Percentiles rank a stretch among this genome's conserved stretches.
Conservation (phyloP, 306 rosid genomes). For the Pyrus bretschneideri region DNA sequence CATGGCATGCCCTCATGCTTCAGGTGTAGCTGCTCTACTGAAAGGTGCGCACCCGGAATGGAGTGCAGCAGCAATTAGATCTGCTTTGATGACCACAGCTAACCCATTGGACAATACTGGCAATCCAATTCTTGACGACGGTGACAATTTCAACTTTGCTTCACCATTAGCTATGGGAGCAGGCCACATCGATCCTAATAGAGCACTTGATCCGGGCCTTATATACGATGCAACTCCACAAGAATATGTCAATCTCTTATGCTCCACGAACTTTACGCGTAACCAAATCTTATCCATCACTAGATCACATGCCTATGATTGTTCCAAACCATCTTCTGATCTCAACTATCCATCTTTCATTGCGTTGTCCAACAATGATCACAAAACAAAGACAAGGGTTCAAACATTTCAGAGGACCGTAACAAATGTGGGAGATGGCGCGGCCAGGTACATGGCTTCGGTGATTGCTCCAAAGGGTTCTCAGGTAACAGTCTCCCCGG, state of each 20-base stretch:
- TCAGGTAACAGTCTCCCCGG: conserved; percentile 30
- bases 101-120: conserved; percentile 31
- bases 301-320: conserved; percentile 25
- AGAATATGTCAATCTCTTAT: conserved; percentile 47
- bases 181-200: conserved; percentile 41
- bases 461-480: conserved; percentile 34
- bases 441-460: conserved; percentile 10
- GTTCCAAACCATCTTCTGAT: conserved; percentile 33
- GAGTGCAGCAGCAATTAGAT: conserved; percentile 46
- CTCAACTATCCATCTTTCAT: conserved; percentile 51
- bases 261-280: conserved; percentile 17
- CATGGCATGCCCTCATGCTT: conserved; percentile 50
- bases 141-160: conserved; percentile 16
- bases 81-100: conserved; percentile 49
- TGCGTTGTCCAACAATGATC: not conserved
- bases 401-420: conserved; percentile 29
- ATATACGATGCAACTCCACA: conserved; percentile 42
- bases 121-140: conserved; percentile 28
- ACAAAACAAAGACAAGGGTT: not conserved
- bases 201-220: conserved; percentile 48
- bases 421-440: conserved; percentile 42
- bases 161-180: conserved; percentile 47
- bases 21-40: conserved; percentile 38
- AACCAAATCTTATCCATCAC: conserved; percentile 31
- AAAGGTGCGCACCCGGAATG: conserved; percentile 41